Base-by-base conservation (phyloP, 768 basidiomycete genomes). In the Tricholoma flavovirens region DNA sequence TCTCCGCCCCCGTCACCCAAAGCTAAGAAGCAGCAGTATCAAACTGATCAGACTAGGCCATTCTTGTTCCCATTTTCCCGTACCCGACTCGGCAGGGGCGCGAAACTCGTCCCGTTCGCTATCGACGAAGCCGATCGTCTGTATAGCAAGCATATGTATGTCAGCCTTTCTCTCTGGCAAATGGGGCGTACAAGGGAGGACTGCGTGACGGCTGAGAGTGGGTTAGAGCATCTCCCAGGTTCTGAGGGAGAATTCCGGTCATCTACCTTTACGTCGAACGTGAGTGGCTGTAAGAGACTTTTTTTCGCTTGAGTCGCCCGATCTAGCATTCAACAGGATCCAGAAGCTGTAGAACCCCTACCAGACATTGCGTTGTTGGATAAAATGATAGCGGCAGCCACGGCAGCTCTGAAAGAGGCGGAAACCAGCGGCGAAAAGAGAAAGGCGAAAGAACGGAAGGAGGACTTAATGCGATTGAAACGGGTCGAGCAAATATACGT, bases 11-110 rank as follows among this genome's bases (percentile, higher is more conserved):
- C 84, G 1, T 77, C 75, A 32, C 90, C 85, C 2, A 98, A 96
- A 66, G 93, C 91, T 9, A 99, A 99, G 76, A 98, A 98, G 69
- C 96, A 96, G 67, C 93, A 96, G 67, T 99, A 93, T 69, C 97
- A 98, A 67, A 99, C 97, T 0, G 97, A 99, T 70, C 97, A 95
- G 67, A 84, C 75, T 46, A 80, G 90, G 11, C 96, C 97, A 1
- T 99, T 98, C 69, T 74, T 98, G 58, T 95, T 99, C 69, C 97
- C 97, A 0, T 99, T 97, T 68, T 91, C 93, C 5, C 81, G 84
- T n/a, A 77, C 71, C 49, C 76, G 71, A 54, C 76, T 76, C 53
- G 75, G 82, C 26, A 79, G 81, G 50, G 80, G 84, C 56, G 77
- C 76, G 21, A 80, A 82, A 40, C 75, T 90, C n/a, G 91, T 98